phyloP scores from a whole-genome alignment of 306 rosid genomes.

The Vigna trinervia region DNA sequence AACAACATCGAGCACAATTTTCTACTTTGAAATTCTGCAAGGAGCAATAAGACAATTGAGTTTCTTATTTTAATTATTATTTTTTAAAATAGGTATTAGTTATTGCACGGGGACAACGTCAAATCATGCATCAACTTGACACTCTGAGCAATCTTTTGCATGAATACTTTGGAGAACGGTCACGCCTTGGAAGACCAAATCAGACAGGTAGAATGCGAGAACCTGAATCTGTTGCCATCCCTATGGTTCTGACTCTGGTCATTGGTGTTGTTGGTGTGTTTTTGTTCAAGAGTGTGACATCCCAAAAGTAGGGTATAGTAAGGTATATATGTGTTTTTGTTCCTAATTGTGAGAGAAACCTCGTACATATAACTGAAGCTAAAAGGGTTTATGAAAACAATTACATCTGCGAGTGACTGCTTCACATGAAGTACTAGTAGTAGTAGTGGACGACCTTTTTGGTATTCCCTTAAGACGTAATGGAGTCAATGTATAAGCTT shows the following conservation, averaged over 20 bases:
- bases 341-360: conserved; percentile 16
- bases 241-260: conserved; percentile 71
- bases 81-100: conserved; percentile 56
- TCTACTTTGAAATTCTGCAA: not conserved
- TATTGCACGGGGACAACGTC: conserved; percentile 81
- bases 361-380: conserved; percentile 2
- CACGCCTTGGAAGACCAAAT: conserved; percentile 59
- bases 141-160: conserved; percentile 79
- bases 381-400: not conserved
- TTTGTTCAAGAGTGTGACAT: conserved; percentile 62
- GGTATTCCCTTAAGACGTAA: not conserved
- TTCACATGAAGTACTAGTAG: not conserved
- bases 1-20: not conserved
- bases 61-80: not conserved
- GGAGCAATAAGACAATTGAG: not conserved
- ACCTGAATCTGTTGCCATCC: conserved; percentile 53
- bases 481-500: not conserved
- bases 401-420: conserved; percentile 15
- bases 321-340: not conserved
- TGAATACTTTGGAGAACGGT: conserved; percentile 67
- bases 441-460: no score
- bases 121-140: conserved; percentile 83
- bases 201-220: conserved; percentile 53
- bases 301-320: conserved; percentile 51
- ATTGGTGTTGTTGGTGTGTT: conserved; percentile 73